phyloP scores from a whole-genome alignment of 306 rosid species.

The Aeschynomene evenia region DNA sequence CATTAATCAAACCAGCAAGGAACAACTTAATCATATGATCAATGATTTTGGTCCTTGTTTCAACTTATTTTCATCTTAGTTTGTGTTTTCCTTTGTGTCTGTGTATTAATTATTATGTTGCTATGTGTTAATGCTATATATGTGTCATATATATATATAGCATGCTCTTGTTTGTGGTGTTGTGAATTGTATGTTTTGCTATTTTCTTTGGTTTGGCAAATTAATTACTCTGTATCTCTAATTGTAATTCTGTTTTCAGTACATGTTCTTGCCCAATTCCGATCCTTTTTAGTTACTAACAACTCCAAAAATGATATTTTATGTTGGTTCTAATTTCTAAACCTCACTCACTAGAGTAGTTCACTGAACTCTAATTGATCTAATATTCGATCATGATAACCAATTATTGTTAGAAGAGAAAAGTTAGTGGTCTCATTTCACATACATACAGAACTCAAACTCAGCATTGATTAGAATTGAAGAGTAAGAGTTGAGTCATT shows the following conservation, averaged over 20 bases:
- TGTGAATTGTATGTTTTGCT: not conserved
- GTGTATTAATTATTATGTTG: not conserved
- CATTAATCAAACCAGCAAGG: not conserved
- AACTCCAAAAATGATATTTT: no score
- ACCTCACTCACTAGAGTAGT: no score
- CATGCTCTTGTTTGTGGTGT: not conserved
- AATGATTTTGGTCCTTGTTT: not conserved
- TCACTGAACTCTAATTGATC: no score
- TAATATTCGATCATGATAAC: no score
- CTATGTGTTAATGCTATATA: not conserved
- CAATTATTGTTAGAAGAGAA: no score
- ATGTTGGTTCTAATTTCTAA: no score
- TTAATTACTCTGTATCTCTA: no score
- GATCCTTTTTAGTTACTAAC: not conserved
- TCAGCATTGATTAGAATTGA: no score
- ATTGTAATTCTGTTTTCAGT: not conserved
- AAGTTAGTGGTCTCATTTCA: no score
- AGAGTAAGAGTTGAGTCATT: no score
- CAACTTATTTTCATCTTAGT: not conserved
- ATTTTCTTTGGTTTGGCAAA: not conserved
- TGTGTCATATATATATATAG: no score
- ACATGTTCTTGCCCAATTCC: not conserved
- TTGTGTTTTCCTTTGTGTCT: not conserved
- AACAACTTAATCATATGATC: not conserved
- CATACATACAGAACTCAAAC: no score